These are phyloP conservation scores for Hyphopichia buzzinii DNA, from an alignment of 1,139 yeast genomes.

Conservation along the genomic window DNA sequence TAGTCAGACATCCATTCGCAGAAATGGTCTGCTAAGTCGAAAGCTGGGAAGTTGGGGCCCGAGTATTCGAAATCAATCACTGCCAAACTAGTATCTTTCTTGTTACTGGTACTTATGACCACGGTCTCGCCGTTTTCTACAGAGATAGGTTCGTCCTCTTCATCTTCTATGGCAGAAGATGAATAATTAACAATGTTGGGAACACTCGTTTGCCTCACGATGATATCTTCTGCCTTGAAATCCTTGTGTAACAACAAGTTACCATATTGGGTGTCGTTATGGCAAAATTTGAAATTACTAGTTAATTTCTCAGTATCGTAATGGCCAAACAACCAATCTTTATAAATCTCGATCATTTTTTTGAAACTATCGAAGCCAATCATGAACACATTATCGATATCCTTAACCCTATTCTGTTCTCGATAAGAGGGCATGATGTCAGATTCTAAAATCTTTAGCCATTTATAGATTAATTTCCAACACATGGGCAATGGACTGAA, in stretches of 20 bases:
- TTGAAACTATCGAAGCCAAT: slow-evolving; percentile 51
- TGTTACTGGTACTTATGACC: slow-evolving; percentile 28
- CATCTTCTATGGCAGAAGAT: slow-evolving; percentile 13
- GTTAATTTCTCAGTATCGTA: slow-evolving; percentile 48
- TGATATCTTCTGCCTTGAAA: slow-evolving; percentile 35
- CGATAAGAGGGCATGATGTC: slow-evolving; percentile 28
- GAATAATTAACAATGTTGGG: slow-evolving; percentile 13
- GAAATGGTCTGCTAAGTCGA: slow-evolving; percentile 84
- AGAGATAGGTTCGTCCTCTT: slow-evolving; percentile 18
- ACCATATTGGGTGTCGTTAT: slow-evolving; percentile 96
- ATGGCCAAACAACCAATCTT: slow-evolving; percentile 58
- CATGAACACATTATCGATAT: slow-evolving; percentile 46
- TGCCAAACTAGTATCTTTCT: slow-evolving; percentile 68
- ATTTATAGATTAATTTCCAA: slow-evolving; percentile 70
- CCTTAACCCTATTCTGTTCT: slow-evolving; percentile 21
- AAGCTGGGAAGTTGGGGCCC: slow-evolving; percentile 90
- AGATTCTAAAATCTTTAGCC: slow-evolving; percentile 60
- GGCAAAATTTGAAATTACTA: slow-evolving; percentile 71
- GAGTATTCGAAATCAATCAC: slow-evolving; percentile 97
- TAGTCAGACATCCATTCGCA: slow-evolving; percentile 98
- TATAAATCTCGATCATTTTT: slow-evolving; percentile 46
- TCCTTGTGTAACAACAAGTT: slow-evolving; percentile 60
- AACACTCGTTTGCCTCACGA: slow-evolving; percentile 27
- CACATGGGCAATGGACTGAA: slow-evolving; percentile 58
- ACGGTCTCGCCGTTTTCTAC: slow-evolving; percentile 10